These are phyloP conservation scores for Eimeria falciformis DNA, from an alignment of 169 alveolate species.

Conservation along the genomic window DNA sequence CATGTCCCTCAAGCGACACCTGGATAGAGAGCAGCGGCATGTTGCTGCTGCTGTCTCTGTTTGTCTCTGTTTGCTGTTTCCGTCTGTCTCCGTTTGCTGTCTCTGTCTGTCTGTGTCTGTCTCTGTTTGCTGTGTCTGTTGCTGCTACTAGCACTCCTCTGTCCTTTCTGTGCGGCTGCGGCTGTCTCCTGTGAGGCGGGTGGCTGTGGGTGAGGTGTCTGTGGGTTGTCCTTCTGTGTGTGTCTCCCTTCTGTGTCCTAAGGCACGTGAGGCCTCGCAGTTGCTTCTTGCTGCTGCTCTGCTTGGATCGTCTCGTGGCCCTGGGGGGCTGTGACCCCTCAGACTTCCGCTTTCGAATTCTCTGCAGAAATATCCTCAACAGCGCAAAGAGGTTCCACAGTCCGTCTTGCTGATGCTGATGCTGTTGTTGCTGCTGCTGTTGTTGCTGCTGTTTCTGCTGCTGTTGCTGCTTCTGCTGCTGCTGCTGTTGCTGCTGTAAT, in stretches of 20 bases:
- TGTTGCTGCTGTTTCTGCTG: not conserved
- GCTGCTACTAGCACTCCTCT: not conserved
- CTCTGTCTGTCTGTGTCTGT: not conserved
- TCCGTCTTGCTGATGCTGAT: not conserved
- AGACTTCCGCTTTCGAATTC: slow-evolving; percentile 87
- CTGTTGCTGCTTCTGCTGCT: not conserved
- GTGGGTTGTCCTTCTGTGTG: slow-evolving; percentile 82
- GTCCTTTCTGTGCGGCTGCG: not conserved
- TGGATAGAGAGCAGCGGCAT: too few species aligned
- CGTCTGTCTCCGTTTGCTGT: not conserved
- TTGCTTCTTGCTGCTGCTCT: slow-evolving; percentile 75
- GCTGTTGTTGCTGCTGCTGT: not conserved
- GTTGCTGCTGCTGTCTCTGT: not conserved
- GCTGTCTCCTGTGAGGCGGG: not conserved
- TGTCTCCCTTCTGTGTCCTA: not conserved
- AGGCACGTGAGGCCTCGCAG: slow-evolving; percentile 32
- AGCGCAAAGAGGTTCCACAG: slow-evolving; percentile 83
- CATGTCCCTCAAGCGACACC: too few species aligned
- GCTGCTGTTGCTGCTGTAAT: not conserved
- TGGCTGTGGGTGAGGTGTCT: slow-evolving; percentile 85
- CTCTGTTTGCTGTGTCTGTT: not conserved
- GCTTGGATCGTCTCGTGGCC: slow-evolving; percentile 85
- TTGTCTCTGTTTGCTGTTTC: not conserved
- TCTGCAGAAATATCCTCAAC: slow-evolving; percentile 81
- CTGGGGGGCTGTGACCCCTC: slow-evolving; percentile 86